phyloP scores from a whole-genome alignment of 1,284 basidiomycete species.

The Rugosomyces carneus region DNA sequence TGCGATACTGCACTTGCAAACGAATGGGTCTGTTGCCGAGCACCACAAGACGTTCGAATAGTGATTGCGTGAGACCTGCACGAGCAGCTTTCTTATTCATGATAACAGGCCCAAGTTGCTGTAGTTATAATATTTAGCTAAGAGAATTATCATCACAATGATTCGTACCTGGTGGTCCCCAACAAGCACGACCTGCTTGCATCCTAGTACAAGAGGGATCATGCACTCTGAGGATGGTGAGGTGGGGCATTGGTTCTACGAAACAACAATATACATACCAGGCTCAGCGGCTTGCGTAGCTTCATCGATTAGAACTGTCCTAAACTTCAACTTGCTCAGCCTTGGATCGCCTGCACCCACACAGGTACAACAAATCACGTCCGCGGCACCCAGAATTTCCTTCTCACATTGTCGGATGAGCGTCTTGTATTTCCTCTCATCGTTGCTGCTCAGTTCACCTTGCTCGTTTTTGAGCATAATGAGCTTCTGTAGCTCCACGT shows the following conservation, averaged over 20 bases:
- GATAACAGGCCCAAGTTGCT: slow-evolving; percentile 98
- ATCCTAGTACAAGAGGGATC: slow-evolving; percentile 97
- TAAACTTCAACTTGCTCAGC: slow-evolving; percentile 94
- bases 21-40: slow-evolving; percentile 96
- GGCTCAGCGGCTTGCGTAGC: slow-evolving; percentile 98
- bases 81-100: slow-evolving; percentile 99
- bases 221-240: slow-evolving; percentile 70
- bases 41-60: slow-evolving; percentile 95
- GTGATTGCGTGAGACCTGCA: slow-evolving; percentile 93
- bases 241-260: slow-evolving; percentile 4
- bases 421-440: slow-evolving; percentile 97
- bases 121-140: slow-evolving; percentile 9
- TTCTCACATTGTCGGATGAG: slow-evolving; percentile 93
- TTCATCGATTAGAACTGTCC: slow-evolving; percentile 97
- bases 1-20: slow-evolving; percentile 98
- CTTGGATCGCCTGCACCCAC: slow-evolving; percentile 97
- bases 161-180: slow-evolving; percentile 80
- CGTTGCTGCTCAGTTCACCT: slow-evolving; percentile 92
- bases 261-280: slow-evolving; percentile 55
- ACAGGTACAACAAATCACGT: slow-evolving; percentile 98
- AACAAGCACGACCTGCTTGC: slow-evolving; percentile 97
- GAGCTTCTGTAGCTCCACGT: slow-evolving; percentile 94
- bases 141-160: not conserved
- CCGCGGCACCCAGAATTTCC: slow-evolving; percentile 92
- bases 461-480: slow-evolving; percentile 97